Evolutionary conservation across 371 early-diverging fungal genomes (phyloP), one percentile per base, ranked within the genome.

Genomic region (Mortierella sp.): DNA sequence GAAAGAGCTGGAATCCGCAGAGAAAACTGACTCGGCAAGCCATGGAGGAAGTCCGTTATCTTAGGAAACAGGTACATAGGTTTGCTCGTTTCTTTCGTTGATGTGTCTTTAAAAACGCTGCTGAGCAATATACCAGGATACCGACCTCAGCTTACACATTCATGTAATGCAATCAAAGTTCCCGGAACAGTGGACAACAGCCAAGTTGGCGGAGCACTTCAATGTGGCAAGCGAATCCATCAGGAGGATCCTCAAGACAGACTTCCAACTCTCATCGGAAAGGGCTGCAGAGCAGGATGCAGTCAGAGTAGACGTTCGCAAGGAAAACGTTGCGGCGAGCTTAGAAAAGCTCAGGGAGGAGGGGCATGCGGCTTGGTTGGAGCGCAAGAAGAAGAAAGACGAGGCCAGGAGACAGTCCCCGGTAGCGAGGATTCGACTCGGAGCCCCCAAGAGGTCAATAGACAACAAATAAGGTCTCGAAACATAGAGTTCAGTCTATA

Each of bases 31-130:
- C 69, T 12, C 41, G 69, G 27, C 59, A 68, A 28, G 44, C 64
- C 30, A 75, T 75, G 75, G 75, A 75, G 8, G 69, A 75, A 27
- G 56, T 75, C 19, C 63, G 75, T 39, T 68, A 62, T 42, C 69
- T 75, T 19, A 63, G 60, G 8, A 68, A 75, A n/a, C 75, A 75
- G 64, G 75, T 75, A 60, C 24, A 2, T 24, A 6, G 19, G 19
- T 44, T 41, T 52, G 4, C 44, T 41, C 9, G 43, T n/a, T 31
- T 41, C 2, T 6, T n/a, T 8, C 42, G 6, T 31, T 3, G 14
- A 39, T 39, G 14, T 17, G 39, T 39, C n/a, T n/a, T n/a, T n/a
- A n/a, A n/a, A n/a, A n/a, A n/a, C n/a, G n/a, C n/a, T n/a, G n/a
- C n/a, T n/a, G n/a, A n/a, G n/a, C n/a, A n/a, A n/a, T n/a, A n/a